A percentile compares a stretch with the other conserved stretches of the same genome.
Evolutionary conservation across 805 yeast species (phyloP).

Genomic region (Pichia ethanolica): DNA sequence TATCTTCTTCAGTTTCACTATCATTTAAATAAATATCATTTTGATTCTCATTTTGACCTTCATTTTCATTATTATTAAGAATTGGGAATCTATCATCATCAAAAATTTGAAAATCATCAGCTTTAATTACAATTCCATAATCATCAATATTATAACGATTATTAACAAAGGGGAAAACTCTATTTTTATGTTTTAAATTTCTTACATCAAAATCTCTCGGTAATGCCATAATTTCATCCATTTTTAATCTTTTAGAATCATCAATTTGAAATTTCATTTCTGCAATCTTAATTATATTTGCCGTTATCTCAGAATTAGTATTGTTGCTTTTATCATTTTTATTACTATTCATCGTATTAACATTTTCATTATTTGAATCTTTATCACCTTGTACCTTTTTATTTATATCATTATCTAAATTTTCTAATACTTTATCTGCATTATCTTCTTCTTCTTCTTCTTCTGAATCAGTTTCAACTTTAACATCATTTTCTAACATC

Average conservation of each 20-base stretch:
- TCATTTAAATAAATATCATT: constrained; percentile 17
- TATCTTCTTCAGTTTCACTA: constrained; percentile 15
- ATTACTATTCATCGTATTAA: too few relatives aligned
- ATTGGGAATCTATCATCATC: constrained; percentile 36
- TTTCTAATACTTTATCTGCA: background rate
- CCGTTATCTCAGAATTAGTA: background rate
- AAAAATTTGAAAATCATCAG: constrained; percentile 51
- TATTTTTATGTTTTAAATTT: constrained; percentile 40
- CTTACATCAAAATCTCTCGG: constrained; percentile 53
- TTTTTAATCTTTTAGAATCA: constrained; percentile 16
- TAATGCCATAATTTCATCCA: constrained; percentile 33
- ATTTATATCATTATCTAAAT: background rate
- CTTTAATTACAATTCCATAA: constrained; percentile 74
- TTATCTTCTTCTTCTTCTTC: constrained; percentile 28
- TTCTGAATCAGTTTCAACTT: constrained; percentile 23
- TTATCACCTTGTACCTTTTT: too few relatives aligned
- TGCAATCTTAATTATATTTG: constrained; percentile 16
- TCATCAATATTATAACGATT: constrained; percentile 66
- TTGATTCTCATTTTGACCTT: constrained; percentile 1
- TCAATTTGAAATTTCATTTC: constrained; percentile 12
- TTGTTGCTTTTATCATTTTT: background rate
- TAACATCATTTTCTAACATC: constrained; percentile 27
- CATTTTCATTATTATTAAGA: constrained; percentile 11
- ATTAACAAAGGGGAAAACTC: constrained; percentile 70
- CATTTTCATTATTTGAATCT: too few relatives aligned